phyloP scores from a whole-genome alignment of 1,139 yeast genomes.

The Blastobotrys persicus region DNA sequence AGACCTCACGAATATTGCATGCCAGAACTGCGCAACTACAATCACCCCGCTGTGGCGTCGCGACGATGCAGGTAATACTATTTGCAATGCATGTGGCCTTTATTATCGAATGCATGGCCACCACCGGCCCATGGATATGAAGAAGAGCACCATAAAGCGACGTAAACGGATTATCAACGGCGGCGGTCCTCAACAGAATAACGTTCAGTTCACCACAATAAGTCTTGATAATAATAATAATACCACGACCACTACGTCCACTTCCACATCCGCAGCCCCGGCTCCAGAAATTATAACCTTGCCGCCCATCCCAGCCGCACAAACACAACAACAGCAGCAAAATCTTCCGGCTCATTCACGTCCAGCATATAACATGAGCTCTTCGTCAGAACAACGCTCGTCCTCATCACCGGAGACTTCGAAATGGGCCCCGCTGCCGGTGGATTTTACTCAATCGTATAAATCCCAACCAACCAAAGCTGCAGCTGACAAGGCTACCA shows the following conservation, averaged over 20 bases:
- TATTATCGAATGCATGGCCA: conserved; percentile 74
- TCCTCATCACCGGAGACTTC: conserved; percentile 13
- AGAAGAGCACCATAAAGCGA: conserved; percentile 69
- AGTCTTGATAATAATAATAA: neutral
- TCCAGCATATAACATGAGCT: conserved; percentile 11
- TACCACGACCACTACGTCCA: neutral
- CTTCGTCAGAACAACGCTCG: neutral
- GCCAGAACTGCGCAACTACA: conserved; percentile 79
- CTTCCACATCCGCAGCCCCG: conserved; percentile 10
- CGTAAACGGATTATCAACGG: conserved; percentile 48
- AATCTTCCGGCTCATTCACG: conserved; percentile 8
- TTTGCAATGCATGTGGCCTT: conserved; percentile 87
- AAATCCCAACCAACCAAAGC: conserved; percentile 15
- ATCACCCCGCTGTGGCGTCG: conserved; percentile 88
- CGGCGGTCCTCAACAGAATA: neutral
- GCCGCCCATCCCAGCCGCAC: conserved; percentile 6
- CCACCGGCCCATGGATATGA: conserved; percentile 76
- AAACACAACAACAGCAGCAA: conserved; percentile 1
- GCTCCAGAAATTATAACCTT: conserved; percentile 10
- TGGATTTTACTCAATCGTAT: conserved; percentile 36
- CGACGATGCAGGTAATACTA: conserved; percentile 74
- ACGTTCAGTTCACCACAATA: neutral
- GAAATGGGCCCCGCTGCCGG: conserved; percentile 31
- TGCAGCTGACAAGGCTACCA: conserved; percentile 16
- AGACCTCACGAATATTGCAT: conserved; percentile 47